These are phyloP conservation scores for Plasmodium coatneyi DNA, from an alignment of 169 alveolate genomes.

Conservation along the genomic window DNA sequence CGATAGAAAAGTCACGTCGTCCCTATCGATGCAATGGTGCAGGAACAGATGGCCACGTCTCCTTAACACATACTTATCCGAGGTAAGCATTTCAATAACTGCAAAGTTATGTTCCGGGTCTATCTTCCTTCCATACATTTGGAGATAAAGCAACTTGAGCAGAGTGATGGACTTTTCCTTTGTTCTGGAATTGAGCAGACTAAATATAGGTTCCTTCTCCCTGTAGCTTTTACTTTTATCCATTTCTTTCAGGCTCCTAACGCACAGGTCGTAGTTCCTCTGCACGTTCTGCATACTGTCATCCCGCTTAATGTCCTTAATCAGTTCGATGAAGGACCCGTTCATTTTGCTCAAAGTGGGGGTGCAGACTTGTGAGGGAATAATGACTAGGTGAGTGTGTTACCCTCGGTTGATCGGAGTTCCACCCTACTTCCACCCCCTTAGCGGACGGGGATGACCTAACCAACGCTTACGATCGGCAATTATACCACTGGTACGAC, in stretches of 20 bases:
- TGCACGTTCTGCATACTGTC: slow-evolving; percentile 42
- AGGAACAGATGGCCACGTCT: slow-evolving; percentile 52
- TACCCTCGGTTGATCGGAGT: no score
- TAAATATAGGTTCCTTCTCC: slow-evolving; percentile 22
- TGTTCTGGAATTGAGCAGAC: neutral
- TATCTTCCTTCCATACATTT: slow-evolving; percentile 64
- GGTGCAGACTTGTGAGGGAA: no score
- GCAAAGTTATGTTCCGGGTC: slow-evolving; percentile 54
- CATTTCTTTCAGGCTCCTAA: slow-evolving; percentile 13
- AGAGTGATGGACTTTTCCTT: slow-evolving; percentile 39
- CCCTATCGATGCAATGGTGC: slow-evolving; percentile 22
- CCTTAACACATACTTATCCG: slow-evolving; percentile 31
- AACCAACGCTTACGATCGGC: neutral
- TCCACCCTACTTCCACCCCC: neutral
- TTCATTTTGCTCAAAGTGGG: neutral
- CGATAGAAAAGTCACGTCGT: slow-evolving; percentile 20
- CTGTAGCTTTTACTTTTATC: neutral
- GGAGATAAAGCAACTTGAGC: slow-evolving; percentile 27
- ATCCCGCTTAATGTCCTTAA: slow-evolving; percentile 55
- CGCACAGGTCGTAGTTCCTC: slow-evolving; percentile 27
- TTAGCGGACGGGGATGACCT: neutral
- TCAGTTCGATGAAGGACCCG: slow-evolving; percentile 30
- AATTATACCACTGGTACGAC: neutral
- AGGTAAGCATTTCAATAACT: slow-evolving; percentile 42
- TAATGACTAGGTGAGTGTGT: neutral